A percentile compares a stretch with the other conserved stretches of the same genome.
These are phyloP conservation scores for Phaeosphaeria sp. DNA, from an alignment of 2,329 filamentous ascomycete genomes.

Conservation along the genomic window DNA sequence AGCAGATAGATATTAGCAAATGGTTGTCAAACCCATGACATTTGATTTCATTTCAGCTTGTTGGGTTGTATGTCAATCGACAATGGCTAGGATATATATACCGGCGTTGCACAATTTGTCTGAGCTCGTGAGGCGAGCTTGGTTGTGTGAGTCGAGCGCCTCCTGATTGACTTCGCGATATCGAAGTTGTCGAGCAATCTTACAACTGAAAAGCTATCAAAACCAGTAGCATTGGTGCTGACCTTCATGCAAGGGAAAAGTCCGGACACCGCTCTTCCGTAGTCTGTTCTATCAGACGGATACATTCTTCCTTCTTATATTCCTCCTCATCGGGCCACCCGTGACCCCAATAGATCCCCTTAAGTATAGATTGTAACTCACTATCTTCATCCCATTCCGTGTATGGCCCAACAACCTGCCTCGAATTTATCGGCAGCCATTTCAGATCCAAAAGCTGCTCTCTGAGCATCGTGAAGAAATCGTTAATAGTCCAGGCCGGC, in stretches of 20 bases:
- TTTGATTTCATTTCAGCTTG: no score
- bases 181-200: no score
- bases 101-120: no score
- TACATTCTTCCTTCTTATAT: conserved; percentile 12
- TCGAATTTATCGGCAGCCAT: neutral
- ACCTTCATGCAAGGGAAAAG: neutral
- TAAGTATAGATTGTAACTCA: conserved; percentile 4
- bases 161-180: no score
- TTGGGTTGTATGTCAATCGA: no score
- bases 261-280: conserved; percentile 1
- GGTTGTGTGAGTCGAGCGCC: no score
- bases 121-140: no score
- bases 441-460: conserved; percentile 5
- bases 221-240: no score
- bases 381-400: neutral
- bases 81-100: no score
- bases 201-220: no score
- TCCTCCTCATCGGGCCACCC: conserved; percentile 13
- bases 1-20: no score
- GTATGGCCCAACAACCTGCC: neutral
- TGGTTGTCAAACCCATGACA: no score
- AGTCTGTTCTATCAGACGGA: neutral
- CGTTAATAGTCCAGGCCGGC: conserved; percentile 12
- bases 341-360: conserved; percentile 13
- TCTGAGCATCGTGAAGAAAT: conserved; percentile 21